Conservation (phyloP, 108 stramenopile species). For the Conticribra guillardii region DNA sequence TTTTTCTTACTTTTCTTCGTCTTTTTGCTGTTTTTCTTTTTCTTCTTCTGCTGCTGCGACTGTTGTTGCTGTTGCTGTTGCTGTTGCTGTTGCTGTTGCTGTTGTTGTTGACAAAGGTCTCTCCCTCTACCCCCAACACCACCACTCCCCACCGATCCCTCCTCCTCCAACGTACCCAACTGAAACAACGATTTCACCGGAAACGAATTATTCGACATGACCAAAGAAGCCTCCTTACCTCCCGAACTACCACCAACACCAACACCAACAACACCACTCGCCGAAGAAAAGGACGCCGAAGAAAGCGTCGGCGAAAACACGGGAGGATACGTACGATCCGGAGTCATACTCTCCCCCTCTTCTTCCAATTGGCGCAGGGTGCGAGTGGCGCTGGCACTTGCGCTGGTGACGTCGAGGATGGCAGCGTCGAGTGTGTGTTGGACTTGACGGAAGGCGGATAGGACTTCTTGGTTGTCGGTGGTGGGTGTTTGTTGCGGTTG, state of each 20-base stretch:
- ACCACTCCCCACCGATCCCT: background rate
- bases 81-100: too few species aligned
- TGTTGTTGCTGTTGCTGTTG: too few species aligned
- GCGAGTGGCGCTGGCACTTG: too few species aligned
- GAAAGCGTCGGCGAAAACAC: background rate
- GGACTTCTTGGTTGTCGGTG: constrained; percentile 4
- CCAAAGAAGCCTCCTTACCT: background rate
- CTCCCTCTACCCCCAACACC: too few species aligned
- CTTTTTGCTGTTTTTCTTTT: too few species aligned
- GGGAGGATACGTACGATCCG: background rate
- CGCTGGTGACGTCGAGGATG: constrained; percentile 5
- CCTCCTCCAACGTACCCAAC: constrained; percentile 12
- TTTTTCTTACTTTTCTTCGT: too few species aligned
- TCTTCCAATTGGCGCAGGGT: too few species aligned
- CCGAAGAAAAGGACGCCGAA: background rate
- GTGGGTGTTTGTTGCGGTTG: background rate
- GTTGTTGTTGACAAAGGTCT: too few species aligned
- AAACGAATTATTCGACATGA: background rate
- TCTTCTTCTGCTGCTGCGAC: too few species aligned
- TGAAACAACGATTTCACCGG: background rate
- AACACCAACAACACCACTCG: background rate
- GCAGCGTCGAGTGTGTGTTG: constrained; percentile 20
- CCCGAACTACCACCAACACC: background rate
- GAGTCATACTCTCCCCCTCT: constrained; percentile 22
- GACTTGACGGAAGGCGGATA: constrained; percentile 16